Conservation (phyloP, 345 rosid species). For the Brassica napus region DNA sequence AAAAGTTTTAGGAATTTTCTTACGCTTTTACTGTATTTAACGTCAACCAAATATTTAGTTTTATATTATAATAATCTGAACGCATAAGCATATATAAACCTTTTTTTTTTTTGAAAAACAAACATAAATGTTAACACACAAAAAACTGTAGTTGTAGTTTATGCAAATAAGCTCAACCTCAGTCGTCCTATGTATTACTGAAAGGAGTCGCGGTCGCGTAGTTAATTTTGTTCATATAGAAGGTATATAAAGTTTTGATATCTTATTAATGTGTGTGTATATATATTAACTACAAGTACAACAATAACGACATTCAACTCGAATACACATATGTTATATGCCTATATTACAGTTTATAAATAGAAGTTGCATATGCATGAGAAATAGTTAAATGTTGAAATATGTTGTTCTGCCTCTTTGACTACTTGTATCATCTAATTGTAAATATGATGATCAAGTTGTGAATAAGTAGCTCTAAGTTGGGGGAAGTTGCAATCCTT, state of each 20-base stretch:
- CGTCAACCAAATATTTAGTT: not conserved
- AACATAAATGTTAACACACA: too few relatives aligned
- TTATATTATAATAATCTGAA: not conserved
- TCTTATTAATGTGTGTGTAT: too few relatives aligned
- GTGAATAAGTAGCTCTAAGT: conserved; percentile 36
- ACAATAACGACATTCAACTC: not conserved
- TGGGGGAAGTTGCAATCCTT: conserved; percentile 33
- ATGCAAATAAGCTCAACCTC: too few relatives aligned
- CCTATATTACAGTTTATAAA: not conserved
- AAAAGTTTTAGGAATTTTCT: not conserved
- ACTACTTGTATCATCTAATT: conserved; percentile 7
- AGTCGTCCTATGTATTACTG: too few relatives aligned
- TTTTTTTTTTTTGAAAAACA: too few relatives aligned
- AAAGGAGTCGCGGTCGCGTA: too few relatives aligned
- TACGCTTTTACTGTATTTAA: not conserved
- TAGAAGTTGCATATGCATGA: not conserved
- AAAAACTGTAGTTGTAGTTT: too few relatives aligned
- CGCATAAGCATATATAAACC: too few relatives aligned
- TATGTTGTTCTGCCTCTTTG: conserved; percentile 2
- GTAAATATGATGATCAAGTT: conserved; percentile 11
- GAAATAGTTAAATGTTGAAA: not conserved
- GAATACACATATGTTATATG: not conserved
- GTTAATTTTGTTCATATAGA: too few relatives aligned
- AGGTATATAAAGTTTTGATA: too few relatives aligned
- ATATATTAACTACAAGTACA: not conserved